A percentile compares a stretch with the other conserved stretches of the same genome.
These are phyloP conservation scores for Claviceps quebecensis DNA, from an alignment of 2,329 filamentous ascomycete genomes.

Conservation along the genomic window DNA sequence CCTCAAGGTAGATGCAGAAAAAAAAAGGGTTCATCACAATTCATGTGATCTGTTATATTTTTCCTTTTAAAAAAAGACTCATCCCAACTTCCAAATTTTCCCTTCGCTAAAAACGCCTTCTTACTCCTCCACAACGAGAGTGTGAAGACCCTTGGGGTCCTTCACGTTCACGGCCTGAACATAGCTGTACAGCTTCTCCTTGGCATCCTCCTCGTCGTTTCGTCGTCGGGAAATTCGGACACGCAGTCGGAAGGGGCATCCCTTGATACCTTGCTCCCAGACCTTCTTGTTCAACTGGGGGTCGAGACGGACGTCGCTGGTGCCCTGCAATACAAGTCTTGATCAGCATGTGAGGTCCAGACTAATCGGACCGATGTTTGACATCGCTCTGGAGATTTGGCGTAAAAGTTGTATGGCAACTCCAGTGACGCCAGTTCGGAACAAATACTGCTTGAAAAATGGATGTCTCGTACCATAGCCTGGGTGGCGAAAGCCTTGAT, in stretches of 20 bases:
- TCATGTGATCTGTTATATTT: slow-evolving; percentile 11
- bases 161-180: slow-evolving; percentile 99
- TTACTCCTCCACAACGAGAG: slow-evolving; percentile 71
- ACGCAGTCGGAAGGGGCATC: slow-evolving; percentile 91
- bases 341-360: slow-evolving; percentile 9
- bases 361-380: neutral
- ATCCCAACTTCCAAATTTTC: slow-evolving; percentile 22
- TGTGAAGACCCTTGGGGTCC: slow-evolving; percentile 95
- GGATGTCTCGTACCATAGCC: slow-evolving; percentile 69
- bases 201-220: slow-evolving; percentile 99
- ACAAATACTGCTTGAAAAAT: neutral
- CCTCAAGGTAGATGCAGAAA: neutral
- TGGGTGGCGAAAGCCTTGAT: slow-evolving; percentile 86
- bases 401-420: no score
- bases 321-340: slow-evolving; percentile 49
- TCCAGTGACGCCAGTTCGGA: no score
- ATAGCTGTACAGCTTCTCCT: slow-evolving; percentile 99
- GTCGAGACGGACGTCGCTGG: slow-evolving; percentile 92
- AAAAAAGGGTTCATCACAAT: slow-evolving; percentile 20
- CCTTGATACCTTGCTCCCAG: slow-evolving; percentile 98
- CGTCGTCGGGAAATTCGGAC: slow-evolving; percentile 98
- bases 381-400: no score
- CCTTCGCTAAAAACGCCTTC: slow-evolving; percentile 13
- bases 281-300: slow-evolving; percentile 99
- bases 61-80: slow-evolving; percentile 23